phyloP scores from a whole-genome alignment of 805 yeast species.

The Spathaspora girioi region DNA sequence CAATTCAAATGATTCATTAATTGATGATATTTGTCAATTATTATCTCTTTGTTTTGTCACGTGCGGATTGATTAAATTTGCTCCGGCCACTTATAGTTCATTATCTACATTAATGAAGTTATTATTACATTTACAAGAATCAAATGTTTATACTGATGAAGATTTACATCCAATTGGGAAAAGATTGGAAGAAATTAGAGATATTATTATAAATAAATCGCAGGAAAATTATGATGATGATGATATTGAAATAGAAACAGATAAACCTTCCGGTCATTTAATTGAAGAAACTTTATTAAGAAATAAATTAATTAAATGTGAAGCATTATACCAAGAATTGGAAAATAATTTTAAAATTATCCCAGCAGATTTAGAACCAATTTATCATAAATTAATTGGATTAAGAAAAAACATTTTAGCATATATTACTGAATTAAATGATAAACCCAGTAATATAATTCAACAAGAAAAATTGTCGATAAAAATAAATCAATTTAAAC shows the following conservation, averaged over 20 bases:
- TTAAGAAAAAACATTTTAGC: constrained; percentile 60
- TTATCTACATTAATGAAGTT: constrained; percentile 81
- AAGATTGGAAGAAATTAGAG: constrained; percentile 66
- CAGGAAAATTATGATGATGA: constrained; percentile 15
- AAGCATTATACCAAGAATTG: constrained; percentile 52
- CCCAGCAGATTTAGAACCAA: constrained; percentile 34
- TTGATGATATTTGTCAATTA: constrained; percentile 89
- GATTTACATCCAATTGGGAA: constrained; percentile 76
- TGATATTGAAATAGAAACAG: constrained; percentile 13
- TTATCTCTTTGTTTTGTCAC: constrained; percentile 84
- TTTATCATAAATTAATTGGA: constrained; percentile 57
- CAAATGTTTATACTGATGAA: constrained; percentile 76
- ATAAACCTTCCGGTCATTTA: constrained; percentile 25
- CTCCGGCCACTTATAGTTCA: constrained; percentile 93
- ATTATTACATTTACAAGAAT: constrained; percentile 76
- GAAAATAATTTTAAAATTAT: constrained; percentile 46
- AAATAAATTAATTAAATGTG: constrained; percentile 62
- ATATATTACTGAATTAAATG: constrained; percentile 19
- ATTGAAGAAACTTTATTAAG: constrained; percentile 61
- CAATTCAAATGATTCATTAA: constrained; percentile 61
- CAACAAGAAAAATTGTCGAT: constrained; percentile 6
- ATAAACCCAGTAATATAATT: constrained; percentile 3
- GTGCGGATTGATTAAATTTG: constrained; percentile 84
- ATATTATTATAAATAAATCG: constrained; percentile 48
- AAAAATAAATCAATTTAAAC: constrained; percentile 18